Conservation (phyloP, 176 grass and related monocot species). For the Hsuehochloa calcarea region DNA sequence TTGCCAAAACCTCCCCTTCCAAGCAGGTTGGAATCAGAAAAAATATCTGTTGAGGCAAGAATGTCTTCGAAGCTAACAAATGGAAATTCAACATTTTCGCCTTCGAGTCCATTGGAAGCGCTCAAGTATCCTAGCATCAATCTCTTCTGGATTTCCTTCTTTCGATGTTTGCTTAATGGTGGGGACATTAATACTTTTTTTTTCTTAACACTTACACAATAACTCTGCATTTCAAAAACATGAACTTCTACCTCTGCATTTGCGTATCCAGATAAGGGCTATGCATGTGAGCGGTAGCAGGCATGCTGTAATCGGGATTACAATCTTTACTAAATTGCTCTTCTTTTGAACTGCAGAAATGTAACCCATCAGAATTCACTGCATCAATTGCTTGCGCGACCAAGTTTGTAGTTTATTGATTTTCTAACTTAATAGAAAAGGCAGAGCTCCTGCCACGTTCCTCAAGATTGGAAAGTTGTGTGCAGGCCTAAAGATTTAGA, state of each 20-base stretch:
- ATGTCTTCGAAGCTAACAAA: conserved; percentile 29
- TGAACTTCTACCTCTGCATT: conserved; percentile 13
- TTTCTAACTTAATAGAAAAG: too few relatives aligned
- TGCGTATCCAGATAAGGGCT: neutral
- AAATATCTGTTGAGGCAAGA: conserved; percentile 27
- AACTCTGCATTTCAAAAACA: neutral
- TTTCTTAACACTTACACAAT: neutral
- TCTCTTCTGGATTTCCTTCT: neutral
- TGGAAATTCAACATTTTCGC: neutral
- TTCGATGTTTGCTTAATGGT: neutral
- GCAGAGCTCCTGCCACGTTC: too few relatives aligned
- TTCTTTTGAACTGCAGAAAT: conserved; percentile 3
- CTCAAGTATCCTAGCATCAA: neutral
- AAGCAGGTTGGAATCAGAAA: conserved; percentile 33
- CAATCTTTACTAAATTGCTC: neutral
- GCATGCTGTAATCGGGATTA: neutral
- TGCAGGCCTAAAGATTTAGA: too few relatives aligned
- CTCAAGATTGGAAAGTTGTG: too few relatives aligned
- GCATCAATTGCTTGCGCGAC: too few relatives aligned
- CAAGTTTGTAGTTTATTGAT: too few relatives aligned
- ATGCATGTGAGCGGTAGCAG: neutral
- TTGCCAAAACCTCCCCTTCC: conserved; percentile 47
- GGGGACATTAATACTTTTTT: neutral
- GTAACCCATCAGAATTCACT: neutral
- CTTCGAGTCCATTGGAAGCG: neutral